A percentile compares a stretch with the other conserved stretches of the same genome.
Evolutionary conservation across 2,329 filamentous ascomycete species (phyloP).

Genomic region (Hortaea werneckii): DNA sequence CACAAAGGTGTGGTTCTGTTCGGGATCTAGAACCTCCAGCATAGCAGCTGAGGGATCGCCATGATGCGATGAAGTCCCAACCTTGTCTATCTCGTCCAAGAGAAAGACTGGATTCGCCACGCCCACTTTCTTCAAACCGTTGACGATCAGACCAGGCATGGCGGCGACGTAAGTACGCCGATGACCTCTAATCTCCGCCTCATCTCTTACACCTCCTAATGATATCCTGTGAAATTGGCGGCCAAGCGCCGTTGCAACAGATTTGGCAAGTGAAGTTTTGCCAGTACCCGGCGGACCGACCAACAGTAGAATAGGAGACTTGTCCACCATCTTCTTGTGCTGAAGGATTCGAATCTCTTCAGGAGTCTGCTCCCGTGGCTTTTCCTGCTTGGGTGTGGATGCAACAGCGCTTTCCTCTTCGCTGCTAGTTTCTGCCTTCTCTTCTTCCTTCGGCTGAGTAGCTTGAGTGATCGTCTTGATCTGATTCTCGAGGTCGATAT

Average conservation of each 20-base stretch:
- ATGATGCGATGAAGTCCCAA: constrained; percentile 82
- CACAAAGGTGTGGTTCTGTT: constrained; percentile 89
- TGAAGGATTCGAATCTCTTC: constrained; percentile 66
- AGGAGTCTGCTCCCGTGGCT: constrained; percentile 32
- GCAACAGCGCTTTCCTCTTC: constrained; percentile 48
- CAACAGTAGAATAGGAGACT: constrained; percentile 87
- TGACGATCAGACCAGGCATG: constrained; percentile 95
- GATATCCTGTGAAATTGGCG: constrained; percentile 97
- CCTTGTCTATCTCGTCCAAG: constrained; percentile 96
- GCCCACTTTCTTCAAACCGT: constrained; percentile 87
- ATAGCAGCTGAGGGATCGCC: constrained; percentile 94
- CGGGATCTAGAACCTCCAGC: constrained; percentile 93
- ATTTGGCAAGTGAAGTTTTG: constrained; percentile 91
- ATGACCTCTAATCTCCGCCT: constrained; percentile 93
- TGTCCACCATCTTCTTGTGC: constrained; percentile 79
- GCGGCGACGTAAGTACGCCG: constrained; percentile 92
- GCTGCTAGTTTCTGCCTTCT: constrained; percentile 28
- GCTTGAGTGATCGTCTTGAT: constrained; percentile 48
- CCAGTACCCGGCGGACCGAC: constrained; percentile 90
- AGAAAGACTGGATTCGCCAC: constrained; percentile 92
- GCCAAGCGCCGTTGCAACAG: constrained; percentile 80
- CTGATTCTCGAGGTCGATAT: constrained; percentile 70
- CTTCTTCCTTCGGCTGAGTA: constrained; percentile 27
- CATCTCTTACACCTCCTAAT: constrained; percentile 86
- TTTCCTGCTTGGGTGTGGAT: constrained; percentile 17